Percentiles rank a stretch among this genome's conserved stretches.
phyloP scores from a whole-genome alignment of 371 early-diverging fungal species.

The Haplosporangium sp. region DNA sequence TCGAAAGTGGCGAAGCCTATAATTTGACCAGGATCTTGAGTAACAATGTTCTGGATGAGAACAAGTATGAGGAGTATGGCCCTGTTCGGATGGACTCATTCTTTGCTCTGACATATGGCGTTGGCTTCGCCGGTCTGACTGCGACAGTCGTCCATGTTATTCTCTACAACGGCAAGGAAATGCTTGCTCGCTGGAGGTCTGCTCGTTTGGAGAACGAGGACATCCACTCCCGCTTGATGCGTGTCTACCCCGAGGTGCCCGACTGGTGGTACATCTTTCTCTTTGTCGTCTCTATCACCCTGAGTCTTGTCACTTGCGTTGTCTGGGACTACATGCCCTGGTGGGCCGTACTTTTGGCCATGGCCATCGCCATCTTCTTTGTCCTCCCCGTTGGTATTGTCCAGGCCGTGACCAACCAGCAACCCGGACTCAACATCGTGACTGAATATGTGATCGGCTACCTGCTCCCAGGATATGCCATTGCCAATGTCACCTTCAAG shows the following conservation, averaged over 20 bases:
- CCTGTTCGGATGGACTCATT: conserved; percentile 71
- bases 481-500: conserved; percentile 79
- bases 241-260: conserved; percentile 73
- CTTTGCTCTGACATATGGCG: conserved; percentile 59
- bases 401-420: conserved; percentile 45
- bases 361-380: conserved; percentile 64
- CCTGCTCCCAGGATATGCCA: conserved; percentile 71
- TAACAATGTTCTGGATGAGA: conserved; percentile 55
- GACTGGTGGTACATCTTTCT: conserved; percentile 63
- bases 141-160: conserved; percentile 72
- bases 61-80: conserved; percentile 59
- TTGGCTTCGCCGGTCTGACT: conserved; percentile 56
- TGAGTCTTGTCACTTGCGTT: conserved; percentile 60
- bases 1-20: conserved; percentile 16
- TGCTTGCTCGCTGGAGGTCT: conserved; percentile 63
- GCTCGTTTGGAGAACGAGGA: conserved; percentile 72
- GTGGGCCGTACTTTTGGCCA: conserved; percentile 65
- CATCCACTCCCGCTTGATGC: conserved; percentile 78
- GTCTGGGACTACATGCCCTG: conserved; percentile 59
- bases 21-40: conserved; percentile 20
- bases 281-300: conserved; percentile 55
- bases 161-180: conserved; percentile 73
- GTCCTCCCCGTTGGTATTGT: conserved; percentile 63
- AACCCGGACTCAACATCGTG: conserved; percentile 53
- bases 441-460: conserved; percentile 73